A percentile compares a stretch with the other conserved stretches of the same genome.
Evolutionary conservation across 345 rosid species (phyloP).

Genomic region (Carallia brachiata): DNA sequence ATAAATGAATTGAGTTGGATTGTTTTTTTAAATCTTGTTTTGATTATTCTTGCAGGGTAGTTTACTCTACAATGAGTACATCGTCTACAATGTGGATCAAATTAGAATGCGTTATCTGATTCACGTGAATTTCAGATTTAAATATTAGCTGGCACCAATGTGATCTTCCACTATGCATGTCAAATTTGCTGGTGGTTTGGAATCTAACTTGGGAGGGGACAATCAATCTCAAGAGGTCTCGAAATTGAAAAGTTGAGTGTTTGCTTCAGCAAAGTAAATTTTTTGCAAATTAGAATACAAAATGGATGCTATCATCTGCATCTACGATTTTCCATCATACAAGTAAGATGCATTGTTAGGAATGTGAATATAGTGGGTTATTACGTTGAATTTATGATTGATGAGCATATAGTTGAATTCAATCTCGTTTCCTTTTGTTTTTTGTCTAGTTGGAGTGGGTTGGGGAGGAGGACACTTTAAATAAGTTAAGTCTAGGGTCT

Average conservation of each 20-base stretch:
- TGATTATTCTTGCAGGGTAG: slow-evolving; percentile 48
- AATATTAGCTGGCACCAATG: background rate
- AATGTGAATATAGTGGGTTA: background rate
- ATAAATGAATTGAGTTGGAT: background rate
- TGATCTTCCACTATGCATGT: background rate
- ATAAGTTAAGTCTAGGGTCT: no score
- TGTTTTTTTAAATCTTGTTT: background rate
- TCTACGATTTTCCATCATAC: background rate
- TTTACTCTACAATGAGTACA: slow-evolving; percentile 73
- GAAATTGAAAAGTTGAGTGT: background rate
- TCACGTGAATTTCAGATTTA: slow-evolving; percentile 68
- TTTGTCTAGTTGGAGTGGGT: no score
- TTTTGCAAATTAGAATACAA: background rate
- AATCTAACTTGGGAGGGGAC: background rate
- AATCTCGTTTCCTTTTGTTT: background rate
- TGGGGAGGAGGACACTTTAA: no score
- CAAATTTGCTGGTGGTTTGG: background rate
- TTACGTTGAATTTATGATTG: background rate
- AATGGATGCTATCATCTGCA: background rate
- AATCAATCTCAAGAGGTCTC: background rate
- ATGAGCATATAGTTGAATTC: background rate
- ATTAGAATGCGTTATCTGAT: slow-evolving; percentile 75
- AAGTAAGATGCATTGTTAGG: background rate
- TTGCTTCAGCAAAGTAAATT: slow-evolving; percentile 2
- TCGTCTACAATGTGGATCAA: slow-evolving; percentile 80